Conservation (phyloP, 2,329 filamentous ascomycete genomes). For the Stenocarpella maydis region DNA sequence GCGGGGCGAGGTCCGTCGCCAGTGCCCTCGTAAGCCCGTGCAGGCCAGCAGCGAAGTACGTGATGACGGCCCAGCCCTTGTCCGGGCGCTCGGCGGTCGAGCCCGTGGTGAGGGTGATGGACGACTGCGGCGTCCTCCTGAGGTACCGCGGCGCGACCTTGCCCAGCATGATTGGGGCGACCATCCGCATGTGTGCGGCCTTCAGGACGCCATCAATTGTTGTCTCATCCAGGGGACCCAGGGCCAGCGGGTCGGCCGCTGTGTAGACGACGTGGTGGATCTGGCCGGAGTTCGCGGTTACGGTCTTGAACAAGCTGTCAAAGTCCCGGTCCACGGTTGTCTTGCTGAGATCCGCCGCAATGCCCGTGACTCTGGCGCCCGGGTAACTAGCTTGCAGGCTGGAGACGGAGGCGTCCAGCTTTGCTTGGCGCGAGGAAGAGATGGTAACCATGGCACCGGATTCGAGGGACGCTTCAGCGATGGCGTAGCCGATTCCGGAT, state of each 20-base stretch:
- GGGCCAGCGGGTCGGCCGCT: constrained; percentile 42
- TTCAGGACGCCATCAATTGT: constrained; percentile 39
- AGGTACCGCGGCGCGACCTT: constrained; percentile 44
- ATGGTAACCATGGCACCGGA: constrained; percentile 64
- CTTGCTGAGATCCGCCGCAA: constrained; percentile 40
- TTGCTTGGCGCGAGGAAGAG: constrained; percentile 61
- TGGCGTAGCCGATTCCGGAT: constrained; percentile 67
- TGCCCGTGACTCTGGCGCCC: constrained; percentile 39
- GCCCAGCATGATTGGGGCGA: constrained; percentile 44
- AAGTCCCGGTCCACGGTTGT: constrained; percentile 44
- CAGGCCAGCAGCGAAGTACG: constrained; percentile 57
- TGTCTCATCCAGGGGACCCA: constrained; percentile 38
- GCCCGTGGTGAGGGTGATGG: constrained; percentile 65
- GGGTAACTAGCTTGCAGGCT: constrained; percentile 32
- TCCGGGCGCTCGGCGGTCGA: constrained; percentile 59
- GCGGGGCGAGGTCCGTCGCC: constrained; percentile 68
- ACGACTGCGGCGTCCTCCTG: constrained; percentile 48
- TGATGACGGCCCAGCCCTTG: constrained; percentile 59
- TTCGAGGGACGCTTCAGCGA: constrained; percentile 65
- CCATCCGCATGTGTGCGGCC: constrained; percentile 44
- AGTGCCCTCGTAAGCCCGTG: constrained; percentile 62
- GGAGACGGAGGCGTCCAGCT: constrained; percentile 55
- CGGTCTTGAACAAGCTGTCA: constrained; percentile 39
- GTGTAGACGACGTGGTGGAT: constrained; percentile 42
- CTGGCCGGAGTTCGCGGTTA: not conserved